Conservation (phyloP, 1,284 basidiomycete species). For the Inonotus hispidus region DNA sequence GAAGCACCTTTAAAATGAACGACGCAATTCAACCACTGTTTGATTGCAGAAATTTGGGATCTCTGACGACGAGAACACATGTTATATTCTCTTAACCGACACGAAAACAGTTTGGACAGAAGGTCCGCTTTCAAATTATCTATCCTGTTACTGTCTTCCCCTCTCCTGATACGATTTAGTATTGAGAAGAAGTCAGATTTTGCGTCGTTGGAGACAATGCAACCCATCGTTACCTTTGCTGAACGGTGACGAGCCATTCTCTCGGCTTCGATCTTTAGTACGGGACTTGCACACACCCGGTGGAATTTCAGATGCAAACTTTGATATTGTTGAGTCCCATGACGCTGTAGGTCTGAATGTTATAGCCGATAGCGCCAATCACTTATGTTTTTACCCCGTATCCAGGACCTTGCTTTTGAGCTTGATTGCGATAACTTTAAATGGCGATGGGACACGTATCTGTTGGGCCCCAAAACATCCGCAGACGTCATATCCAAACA, state of each 20-base stretch:
- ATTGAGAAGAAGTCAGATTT: conserved; percentile 51
- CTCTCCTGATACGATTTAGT: conserved; percentile 33
- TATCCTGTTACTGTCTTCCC: not conserved
- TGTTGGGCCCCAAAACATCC: conserved; percentile 54
- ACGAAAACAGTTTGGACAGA: conserved; percentile 72
- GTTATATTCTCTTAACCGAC: conserved; percentile 63
- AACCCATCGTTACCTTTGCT: conserved; percentile 34
- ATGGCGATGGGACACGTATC: conserved; percentile 73
- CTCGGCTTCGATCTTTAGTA: conserved; percentile 49
- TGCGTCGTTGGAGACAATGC: conserved; percentile 59
- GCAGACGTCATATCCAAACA: conserved; percentile 70
- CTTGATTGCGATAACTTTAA: conserved; percentile 53
- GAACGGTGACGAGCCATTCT: conserved; percentile 41
- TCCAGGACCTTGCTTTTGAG: conserved; percentile 60
- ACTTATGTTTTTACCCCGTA: not conserved
- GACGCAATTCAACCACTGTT: not conserved
- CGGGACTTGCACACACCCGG: conserved; percentile 54
- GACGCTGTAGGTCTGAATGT: conserved; percentile 45
- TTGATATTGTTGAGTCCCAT: conserved; percentile 49
- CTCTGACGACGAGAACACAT: conserved; percentile 47
- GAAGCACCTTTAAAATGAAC: conserved; percentile 27
- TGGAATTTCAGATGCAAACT: conserved; percentile 49
- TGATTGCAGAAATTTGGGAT: conserved; percentile 15
- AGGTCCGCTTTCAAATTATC: conserved; percentile 37
- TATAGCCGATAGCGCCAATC: not conserved